phyloP scores from a whole-genome alignment of 2,329 filamentous ascomycete genomes.

The Aspergillus bombycis region DNA sequence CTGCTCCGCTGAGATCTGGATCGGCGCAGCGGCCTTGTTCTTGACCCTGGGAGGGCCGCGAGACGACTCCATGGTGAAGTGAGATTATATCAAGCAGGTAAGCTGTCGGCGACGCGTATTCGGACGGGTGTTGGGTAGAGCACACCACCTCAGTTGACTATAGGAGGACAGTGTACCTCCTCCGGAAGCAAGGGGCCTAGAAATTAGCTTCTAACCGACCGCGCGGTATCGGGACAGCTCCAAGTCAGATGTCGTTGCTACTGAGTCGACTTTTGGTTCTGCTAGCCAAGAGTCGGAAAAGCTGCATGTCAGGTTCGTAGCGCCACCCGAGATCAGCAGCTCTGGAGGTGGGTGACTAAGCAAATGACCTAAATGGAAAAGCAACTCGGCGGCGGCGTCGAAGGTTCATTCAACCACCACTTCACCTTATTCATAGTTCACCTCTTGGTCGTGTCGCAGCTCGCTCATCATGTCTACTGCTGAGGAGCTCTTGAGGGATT shows the following conservation, averaged over 20 bases:
- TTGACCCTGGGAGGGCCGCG: conserved; percentile 95
- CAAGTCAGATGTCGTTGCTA: not conserved
- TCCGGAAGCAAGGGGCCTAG: not conserved
- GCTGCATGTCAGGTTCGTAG: conserved; percentile 20
- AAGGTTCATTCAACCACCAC: not conserved
- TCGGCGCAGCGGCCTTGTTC: conserved; percentile 91
- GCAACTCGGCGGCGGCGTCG: conserved; percentile 4
- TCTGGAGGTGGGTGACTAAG: conserved; percentile 17
- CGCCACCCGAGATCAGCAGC: conserved; percentile 15
- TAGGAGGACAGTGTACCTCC: not conserved
- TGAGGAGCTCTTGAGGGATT: conserved; percentile 89
- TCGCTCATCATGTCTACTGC: conserved; percentile 9
- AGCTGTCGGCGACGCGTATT: not conserved
- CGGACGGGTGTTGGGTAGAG: not conserved
- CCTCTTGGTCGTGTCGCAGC: not conserved
- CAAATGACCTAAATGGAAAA: conserved; percentile 2
- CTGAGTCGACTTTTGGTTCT: not conserved
- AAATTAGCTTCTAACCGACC: not conserved
- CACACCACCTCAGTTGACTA: not conserved
- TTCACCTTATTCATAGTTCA: not conserved
- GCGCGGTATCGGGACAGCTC: not conserved
- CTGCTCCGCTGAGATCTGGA: conserved; percentile 95
- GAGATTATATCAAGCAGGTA: not conserved
- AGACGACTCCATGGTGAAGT: conserved; percentile 76
- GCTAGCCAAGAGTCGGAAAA: conserved; percentile 17